phyloP scores from a whole-genome alignment of 2,329 filamentous ascomycete species.

The Monilinia laxa region DNA sequence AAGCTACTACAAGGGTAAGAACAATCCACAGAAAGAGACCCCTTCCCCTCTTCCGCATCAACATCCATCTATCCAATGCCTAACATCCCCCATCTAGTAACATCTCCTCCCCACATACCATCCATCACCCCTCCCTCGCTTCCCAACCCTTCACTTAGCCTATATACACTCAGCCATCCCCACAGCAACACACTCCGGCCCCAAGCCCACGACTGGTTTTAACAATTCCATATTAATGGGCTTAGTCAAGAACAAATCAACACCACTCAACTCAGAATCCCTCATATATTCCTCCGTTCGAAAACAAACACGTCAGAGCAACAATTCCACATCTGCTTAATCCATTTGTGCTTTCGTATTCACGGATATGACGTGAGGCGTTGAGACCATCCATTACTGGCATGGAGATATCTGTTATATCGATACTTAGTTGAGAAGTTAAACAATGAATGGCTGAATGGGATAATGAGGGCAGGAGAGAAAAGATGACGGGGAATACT shows the following conservation, averaged over 20 bases:
- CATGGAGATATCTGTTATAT: slow-evolving; percentile 52
- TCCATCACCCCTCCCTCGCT: too few relatives aligned
- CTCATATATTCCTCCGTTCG: slow-evolving; percentile 48
- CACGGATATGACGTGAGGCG: slow-evolving; percentile 49
- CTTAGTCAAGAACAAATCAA: slow-evolving; percentile 54
- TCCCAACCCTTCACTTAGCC: not conserved
- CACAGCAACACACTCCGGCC: slow-evolving; percentile 15
- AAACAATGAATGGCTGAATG: not conserved
- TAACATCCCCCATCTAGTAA: too few relatives aligned
- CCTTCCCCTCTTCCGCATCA: not conserved
- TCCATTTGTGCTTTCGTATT: slow-evolving; percentile 45
- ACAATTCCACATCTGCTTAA: slow-evolving; percentile 47
- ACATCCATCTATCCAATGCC: not conserved
- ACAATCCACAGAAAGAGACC: not conserved
- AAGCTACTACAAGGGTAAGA: too few relatives aligned
- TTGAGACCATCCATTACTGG: slow-evolving; percentile 53
- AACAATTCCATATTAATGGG: slow-evolving; percentile 42
- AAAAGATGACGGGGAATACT: not conserved
- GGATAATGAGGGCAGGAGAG: not conserved
- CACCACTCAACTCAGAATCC: slow-evolving; percentile 50
- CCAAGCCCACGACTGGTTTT: slow-evolving; percentile 28
- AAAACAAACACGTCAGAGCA: slow-evolving; percentile 52
- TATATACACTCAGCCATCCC: not conserved
- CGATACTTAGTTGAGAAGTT: too few relatives aligned
- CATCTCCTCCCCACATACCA: not conserved